These are phyloP conservation scores for Phanerochaete sordida DNA, from an alignment of 768 basidiomycete genomes.

Conservation along the genomic window DNA sequence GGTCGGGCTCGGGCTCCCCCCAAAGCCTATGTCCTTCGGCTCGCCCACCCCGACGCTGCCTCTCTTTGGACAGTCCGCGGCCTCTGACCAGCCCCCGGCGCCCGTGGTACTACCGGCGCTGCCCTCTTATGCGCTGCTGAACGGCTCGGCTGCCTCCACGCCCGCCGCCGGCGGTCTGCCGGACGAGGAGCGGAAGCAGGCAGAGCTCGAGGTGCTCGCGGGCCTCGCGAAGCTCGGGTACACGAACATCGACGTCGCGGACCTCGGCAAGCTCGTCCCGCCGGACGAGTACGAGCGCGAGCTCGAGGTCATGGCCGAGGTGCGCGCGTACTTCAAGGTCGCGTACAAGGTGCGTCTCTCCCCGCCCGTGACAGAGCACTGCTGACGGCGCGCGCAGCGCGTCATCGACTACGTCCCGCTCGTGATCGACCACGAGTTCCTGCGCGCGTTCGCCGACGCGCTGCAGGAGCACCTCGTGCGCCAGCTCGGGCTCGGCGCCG, in stretches of 20 bases:
- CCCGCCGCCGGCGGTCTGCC: neutral
- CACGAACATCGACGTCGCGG: slow-evolving; percentile 9
- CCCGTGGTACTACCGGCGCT: too few species aligned
- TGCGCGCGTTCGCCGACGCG: slow-evolving; percentile 26
- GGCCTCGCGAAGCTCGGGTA: slow-evolving; percentile 15
- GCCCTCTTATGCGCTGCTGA: too few species aligned
- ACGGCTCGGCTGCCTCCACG: neutral
- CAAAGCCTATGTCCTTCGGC: too few species aligned
- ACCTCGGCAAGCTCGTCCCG: slow-evolving; percentile 19
- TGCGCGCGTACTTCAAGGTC: slow-evolving; percentile 76
- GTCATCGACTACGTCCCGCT: slow-evolving; percentile 41
- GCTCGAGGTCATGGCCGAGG: slow-evolving; percentile 64
- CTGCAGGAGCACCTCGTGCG: slow-evolving; percentile 22
- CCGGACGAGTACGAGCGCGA: slow-evolving; percentile 52
- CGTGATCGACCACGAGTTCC: slow-evolving; percentile 45
- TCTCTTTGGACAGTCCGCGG: too few species aligned
- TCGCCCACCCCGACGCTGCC: too few species aligned
- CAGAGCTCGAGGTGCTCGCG: slow-evolving; percentile 4
- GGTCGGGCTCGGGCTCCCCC: too few species aligned
- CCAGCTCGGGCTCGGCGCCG: slow-evolving; percentile 21
- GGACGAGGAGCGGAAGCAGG: neutral
- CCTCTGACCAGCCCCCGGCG: too few species aligned
- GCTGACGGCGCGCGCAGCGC: slow-evolving; percentile 29
- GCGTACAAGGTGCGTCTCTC: slow-evolving; percentile 12
- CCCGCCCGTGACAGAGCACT: neutral